Evolutionary conservation across 345 rosid species (phyloP), one percentile per base, ranked within the genome.

Genomic region (Leavenworthia alabamica): DNA sequence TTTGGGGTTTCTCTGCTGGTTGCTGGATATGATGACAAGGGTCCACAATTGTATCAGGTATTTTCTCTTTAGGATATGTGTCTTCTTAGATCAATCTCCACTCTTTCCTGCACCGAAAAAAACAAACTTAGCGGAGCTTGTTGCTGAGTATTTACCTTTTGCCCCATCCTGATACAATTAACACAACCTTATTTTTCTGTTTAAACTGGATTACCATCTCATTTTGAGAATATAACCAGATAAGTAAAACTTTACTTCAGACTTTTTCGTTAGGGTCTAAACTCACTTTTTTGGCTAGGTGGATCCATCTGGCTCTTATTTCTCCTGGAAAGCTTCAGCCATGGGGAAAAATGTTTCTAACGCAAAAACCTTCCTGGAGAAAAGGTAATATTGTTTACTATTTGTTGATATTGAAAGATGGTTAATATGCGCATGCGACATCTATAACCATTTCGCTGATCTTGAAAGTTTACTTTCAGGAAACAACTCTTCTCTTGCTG

Each of bases 291-390:
- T 56, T 47, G n/a, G 45, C 15, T 61, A 91, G 98, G 95, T 92
- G 58, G 96, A 89, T 60, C 96, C 98, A 56, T 91, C 96, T 36
- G 96, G 98, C 68, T 91, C 98, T 14, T 91, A 91, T 75, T 91
- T 91, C 81, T 91, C 98, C 2, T 91, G 98, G 98, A 91, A 91
- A 76, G 98, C 98, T 47, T 91, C 95, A 12, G 96, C 96, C 43
- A 88, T 91, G 98, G 98, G 98, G 42, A 91, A 91, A 64, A 91
- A 91, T 68, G 95, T 91, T 26, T 88, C 95, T 5, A 92, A 92
- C 75, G 96, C 96, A 29, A 92, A 89, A 72, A 83, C 95, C 40
- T 86, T 89, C 75, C 95, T 92, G 50, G 96, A 91, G 77, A 91
- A 91, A 80, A 86, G 98, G 96, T 88, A 56, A 67, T 17, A 5